Percentiles rank a stretch among this genome's conserved stretches.
Conservation (phyloP, 495 filamentous ascomycete species). For the Aspergillus taichungensis region DNA sequence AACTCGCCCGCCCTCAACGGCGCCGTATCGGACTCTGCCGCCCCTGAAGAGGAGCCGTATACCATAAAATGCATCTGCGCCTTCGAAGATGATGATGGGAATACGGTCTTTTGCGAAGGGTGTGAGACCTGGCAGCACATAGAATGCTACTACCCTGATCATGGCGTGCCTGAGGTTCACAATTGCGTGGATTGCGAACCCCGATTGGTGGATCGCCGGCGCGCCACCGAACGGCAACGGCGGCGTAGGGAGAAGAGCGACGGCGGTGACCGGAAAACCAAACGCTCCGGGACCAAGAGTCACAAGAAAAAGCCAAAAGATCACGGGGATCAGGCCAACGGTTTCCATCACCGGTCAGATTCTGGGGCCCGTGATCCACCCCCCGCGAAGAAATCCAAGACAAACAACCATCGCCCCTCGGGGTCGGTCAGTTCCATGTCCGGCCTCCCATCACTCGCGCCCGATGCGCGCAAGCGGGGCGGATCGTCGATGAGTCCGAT, state of each 20-base stretch:
- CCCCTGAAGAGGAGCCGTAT: slow-evolving; percentile 71
- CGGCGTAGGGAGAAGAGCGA: slow-evolving; percentile 53
- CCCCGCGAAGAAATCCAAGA: slow-evolving; percentile 66
- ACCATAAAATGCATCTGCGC: slow-evolving; percentile 97
- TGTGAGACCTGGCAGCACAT: slow-evolving; percentile 99
- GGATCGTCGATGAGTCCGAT: slow-evolving; percentile 45
- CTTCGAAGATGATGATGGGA: slow-evolving; percentile 89
- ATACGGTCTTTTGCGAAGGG: slow-evolving; percentile 89
- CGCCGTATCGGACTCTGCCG: slow-evolving; percentile 44
- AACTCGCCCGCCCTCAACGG: slow-evolving; percentile 46
- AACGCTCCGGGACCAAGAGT: slow-evolving; percentile 59
- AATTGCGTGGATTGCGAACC: slow-evolving; percentile 82
- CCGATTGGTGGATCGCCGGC: slow-evolving; percentile 56
- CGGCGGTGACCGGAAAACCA: slow-evolving; percentile 51
- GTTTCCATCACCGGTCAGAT: slow-evolving; percentile 39
- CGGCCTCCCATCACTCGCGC: slow-evolving; percentile 21
- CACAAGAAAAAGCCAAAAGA: slow-evolving; percentile 66
- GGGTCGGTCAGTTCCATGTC: slow-evolving; percentile 57
- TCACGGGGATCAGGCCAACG: slow-evolving; percentile 28
- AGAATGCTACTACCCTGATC: slow-evolving; percentile 80
- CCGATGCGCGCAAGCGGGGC: slow-evolving; percentile 47
- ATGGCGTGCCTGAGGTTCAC: slow-evolving; percentile 70
- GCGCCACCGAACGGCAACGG: slow-evolving; percentile 60
- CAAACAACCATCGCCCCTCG: slow-evolving; percentile 57
- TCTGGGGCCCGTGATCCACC: slow-evolving; percentile 46